A percentile compares a stretch with the other conserved stretches of the same genome.
These are phyloP conservation scores for Russula olivacea DNA, from an alignment of 768 basidiomycete species.

Conservation along the genomic window DNA sequence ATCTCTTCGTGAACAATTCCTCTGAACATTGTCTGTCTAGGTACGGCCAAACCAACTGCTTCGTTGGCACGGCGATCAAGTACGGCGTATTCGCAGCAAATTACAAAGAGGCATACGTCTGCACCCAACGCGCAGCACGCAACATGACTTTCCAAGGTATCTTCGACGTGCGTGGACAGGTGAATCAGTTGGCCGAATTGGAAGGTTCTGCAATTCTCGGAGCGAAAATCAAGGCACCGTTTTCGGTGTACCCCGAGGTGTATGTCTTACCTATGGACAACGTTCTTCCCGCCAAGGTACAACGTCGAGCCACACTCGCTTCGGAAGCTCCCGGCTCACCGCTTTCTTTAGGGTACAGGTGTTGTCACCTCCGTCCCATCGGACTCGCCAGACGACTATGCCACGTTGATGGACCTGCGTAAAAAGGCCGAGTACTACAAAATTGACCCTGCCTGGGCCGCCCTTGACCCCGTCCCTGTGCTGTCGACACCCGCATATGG, in stretches of 20 bases:
- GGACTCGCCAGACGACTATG: slow-evolving; percentile 96
- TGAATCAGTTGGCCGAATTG: slow-evolving; percentile 69
- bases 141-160: slow-evolving; percentile 97
- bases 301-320: slow-evolving; percentile 44
- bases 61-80: slow-evolving; percentile 83
- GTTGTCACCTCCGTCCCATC: slow-evolving; percentile 98
- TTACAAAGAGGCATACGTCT: slow-evolving; percentile 81
- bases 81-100: slow-evolving; percentile 91
- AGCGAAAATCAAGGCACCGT: slow-evolving; percentile 84
- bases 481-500: slow-evolving; percentile 90
- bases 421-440: slow-evolving; percentile 98
- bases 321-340: slow-evolving; percentile 9
- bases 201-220: slow-evolving; percentile 78
- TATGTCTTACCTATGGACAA: slow-evolving; percentile 99
- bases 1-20: not conserved
- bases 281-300: slow-evolving; percentile 90
- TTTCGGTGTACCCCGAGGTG: slow-evolving; percentile 75
- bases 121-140: slow-evolving; percentile 85
- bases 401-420: slow-evolving; percentile 81
- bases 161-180: slow-evolving; percentile 62
- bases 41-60: slow-evolving; percentile 99
- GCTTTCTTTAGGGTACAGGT: slow-evolving; percentile 69
- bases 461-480: slow-evolving; percentile 81
- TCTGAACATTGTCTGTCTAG: slow-evolving; percentile 34
- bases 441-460: slow-evolving; percentile 83